Percentiles rank a stretch among this genome's conserved stretches.
Conservation (phyloP, 1,284 basidiomycete genomes). For the Ceratobasidium sp. region DNA sequence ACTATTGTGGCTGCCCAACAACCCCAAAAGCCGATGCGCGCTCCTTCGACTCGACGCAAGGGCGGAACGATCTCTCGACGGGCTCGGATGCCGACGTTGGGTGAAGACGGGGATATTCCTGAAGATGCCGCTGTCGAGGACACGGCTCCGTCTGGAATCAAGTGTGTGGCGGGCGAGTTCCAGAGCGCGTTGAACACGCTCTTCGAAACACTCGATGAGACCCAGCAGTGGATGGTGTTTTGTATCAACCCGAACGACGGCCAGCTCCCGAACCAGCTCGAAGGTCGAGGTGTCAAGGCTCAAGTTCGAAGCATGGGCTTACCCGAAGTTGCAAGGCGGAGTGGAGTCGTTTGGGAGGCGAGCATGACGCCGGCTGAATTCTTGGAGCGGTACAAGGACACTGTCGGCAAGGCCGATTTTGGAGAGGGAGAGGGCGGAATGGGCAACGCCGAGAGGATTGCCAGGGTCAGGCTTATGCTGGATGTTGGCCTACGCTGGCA, state of each 20-base stretch:
- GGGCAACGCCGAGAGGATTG: constrained; percentile 61
- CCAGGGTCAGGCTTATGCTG: constrained; percentile 63
- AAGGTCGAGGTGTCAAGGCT: constrained; percentile 89
- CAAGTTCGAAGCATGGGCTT: constrained; percentile 87
- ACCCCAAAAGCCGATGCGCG: constrained; percentile 89
- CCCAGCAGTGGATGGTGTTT: constrained; percentile 91
- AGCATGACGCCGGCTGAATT: constrained; percentile 90
- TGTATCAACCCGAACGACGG: constrained; percentile 95
- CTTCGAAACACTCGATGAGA: constrained; percentile 88
- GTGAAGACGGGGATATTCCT: constrained; percentile 59
- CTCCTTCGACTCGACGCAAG: constrained; percentile 86
- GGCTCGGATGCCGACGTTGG: constrained; percentile 56
- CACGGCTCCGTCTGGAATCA: constrained; percentile 50
- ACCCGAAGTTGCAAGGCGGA: constrained; percentile 76
- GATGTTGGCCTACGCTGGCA: constrained; percentile 82
- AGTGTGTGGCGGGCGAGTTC: constrained; percentile 90
- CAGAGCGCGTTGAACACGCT: constrained; percentile 81
- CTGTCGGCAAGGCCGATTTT: constrained; percentile 56
- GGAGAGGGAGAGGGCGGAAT: constrained; percentile 62
- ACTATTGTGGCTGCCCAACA: constrained; percentile 95
- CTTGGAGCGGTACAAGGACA: constrained; percentile 76
- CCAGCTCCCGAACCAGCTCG: constrained; percentile 93
- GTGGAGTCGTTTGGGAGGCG: constrained; percentile 76
- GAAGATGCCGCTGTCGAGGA: constrained; percentile 59
- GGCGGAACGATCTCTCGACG: constrained; percentile 36